A percentile compares a stretch with the other conserved stretches of the same genome.
phyloP scores from a whole-genome alignment of 2,329 filamentous ascomycete genomes.

The Geosmithia putterillii region DNA sequence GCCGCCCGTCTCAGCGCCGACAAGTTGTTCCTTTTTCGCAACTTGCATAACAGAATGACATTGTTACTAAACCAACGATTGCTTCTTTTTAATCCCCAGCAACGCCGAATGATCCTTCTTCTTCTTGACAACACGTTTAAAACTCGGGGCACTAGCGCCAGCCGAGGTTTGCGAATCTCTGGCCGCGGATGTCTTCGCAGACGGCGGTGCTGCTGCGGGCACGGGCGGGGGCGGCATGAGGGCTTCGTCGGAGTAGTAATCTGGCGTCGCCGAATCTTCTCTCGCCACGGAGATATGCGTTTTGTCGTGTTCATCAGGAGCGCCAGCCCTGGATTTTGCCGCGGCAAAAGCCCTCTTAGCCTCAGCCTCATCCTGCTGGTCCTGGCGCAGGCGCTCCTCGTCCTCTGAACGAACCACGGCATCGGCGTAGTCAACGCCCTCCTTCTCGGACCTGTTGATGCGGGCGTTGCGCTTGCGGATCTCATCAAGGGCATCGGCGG shows the following conservation, averaged over 20 bases:
- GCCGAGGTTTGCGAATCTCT: background rate
- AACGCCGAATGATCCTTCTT: conserved; percentile 71
- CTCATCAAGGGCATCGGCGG: conserved; percentile 90
- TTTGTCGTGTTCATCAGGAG: conserved; percentile 11
- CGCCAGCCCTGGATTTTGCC: conserved; percentile 39
- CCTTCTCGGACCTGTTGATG: conserved; percentile 62
- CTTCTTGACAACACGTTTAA: conserved; percentile 68
- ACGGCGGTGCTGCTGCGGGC: background rate
- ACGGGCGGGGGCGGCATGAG: conserved; percentile 11
- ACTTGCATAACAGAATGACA: too few relatives aligned
- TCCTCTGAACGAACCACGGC: conserved; percentile 42
- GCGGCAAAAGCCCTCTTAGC: conserved; percentile 67
- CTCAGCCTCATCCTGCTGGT: conserved; percentile 73
- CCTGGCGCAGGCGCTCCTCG: conserved; percentile 50
- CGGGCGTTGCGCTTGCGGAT: conserved; percentile 85
- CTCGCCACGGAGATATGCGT: background rate
- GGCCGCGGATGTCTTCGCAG: conserved; percentile 8
- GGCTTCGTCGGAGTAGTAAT: background rate
- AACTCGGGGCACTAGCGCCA: conserved; percentile 40
- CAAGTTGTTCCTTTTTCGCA: too few relatives aligned
- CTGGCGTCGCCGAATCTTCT: too few relatives aligned
- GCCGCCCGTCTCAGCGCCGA: too few relatives aligned
- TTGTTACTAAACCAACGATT: conserved; percentile 41
- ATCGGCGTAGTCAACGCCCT: conserved; percentile 49
- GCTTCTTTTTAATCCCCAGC: conserved; percentile 82